Evolutionary conservation across 129 eudicot genomes (phyloP), one percentile per base, ranked within the genome.

Genomic region (Artemisia argyi): DNA sequence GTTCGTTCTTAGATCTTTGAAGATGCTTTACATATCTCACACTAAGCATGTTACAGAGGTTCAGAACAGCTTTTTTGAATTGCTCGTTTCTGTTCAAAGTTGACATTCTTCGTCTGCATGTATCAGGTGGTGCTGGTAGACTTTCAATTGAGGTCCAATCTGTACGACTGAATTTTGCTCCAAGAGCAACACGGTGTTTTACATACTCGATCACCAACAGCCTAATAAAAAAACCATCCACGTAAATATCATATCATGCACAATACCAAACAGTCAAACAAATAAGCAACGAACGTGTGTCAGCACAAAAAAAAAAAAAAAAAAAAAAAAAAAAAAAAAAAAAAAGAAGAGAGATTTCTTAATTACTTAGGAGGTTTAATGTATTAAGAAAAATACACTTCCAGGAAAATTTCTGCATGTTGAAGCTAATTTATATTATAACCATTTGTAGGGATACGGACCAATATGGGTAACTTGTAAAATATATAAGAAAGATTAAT

Each of bases 61-160:
- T 83, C 88, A 90, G 79, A 58, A 88, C 66, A 57, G 96, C 80
- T 75, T 83, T 83, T 79, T 91, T 90, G 73, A 85, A 86, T 58
- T 75, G 80, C 52, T 26, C 32, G 75, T 77, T 75, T 24, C 72
- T 84, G 65, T 86, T 90, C 51, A 94, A 75, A 19, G 70, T 11
- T 48, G 97, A 71, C 82, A 94, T 85, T 86, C 97, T 64, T 71
- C 82, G 88, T 85, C 82, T 86, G 84, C 98, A 87, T 73, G 87
- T 44, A 75, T 28, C 61, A 68, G 87, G 87, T 46, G 95, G 86
- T 42, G 89, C 98, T 11, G 98, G 97, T 54, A 88, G 87, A 84
- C 79, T 80, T 57, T 67, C 66, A 59, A 94, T 78, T 61, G 87
- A 63, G 53, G 77, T 65, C 98, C 98, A 94, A 65, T 84, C 89